These are phyloP conservation scores for Globisporangium alternatum DNA, from an alignment of 352 stramenopile species.

Conservation along the genomic window DNA sequence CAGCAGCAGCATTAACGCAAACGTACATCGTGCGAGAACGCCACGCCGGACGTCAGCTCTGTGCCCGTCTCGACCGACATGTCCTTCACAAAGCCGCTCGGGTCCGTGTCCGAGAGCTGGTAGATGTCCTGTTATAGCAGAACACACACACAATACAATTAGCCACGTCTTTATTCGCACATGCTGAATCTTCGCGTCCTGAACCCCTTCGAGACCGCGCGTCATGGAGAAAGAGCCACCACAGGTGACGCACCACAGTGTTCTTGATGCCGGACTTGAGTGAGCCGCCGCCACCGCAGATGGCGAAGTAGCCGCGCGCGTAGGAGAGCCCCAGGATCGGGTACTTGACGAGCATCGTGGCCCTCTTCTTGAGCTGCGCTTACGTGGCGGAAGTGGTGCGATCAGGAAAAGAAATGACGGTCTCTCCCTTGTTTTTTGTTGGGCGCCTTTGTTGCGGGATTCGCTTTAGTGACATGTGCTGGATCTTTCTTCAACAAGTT, in stretches of 20 bases:
- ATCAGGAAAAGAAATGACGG: too few species aligned
- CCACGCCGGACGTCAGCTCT: slow-evolving; percentile 70
- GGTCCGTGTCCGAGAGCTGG: slow-evolving; percentile 55
- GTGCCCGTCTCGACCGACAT: slow-evolving; percentile 69
- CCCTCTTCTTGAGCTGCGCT: background rate
- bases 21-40: slow-evolving; percentile 68
- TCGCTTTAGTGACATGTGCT: too few species aligned
- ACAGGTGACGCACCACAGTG: slow-evolving; percentile 48
- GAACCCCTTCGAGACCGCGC: background rate
- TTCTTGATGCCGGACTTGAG: slow-evolving; percentile 86
- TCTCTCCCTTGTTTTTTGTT: too few species aligned
- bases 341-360: slow-evolving; percentile 77
- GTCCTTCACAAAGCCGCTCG: slow-evolving; percentile 62
- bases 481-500: too few species aligned
- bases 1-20: background rate
- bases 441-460: too few species aligned
- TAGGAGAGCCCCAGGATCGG: slow-evolving; percentile 83
- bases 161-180: background rate
- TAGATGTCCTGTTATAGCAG: slow-evolving; percentile 57
- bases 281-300: slow-evolving; percentile 79
- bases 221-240: background rate
- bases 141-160: background rate
- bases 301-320: slow-evolving; percentile 64
- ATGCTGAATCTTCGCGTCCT: background rate
- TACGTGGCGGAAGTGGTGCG: background rate